Percentiles rank a stretch among this genome's conserved stretches.
These are phyloP conservation scores for Corylus avellana DNA, from an alignment of 306 rosid species.

Conservation along the genomic window DNA sequence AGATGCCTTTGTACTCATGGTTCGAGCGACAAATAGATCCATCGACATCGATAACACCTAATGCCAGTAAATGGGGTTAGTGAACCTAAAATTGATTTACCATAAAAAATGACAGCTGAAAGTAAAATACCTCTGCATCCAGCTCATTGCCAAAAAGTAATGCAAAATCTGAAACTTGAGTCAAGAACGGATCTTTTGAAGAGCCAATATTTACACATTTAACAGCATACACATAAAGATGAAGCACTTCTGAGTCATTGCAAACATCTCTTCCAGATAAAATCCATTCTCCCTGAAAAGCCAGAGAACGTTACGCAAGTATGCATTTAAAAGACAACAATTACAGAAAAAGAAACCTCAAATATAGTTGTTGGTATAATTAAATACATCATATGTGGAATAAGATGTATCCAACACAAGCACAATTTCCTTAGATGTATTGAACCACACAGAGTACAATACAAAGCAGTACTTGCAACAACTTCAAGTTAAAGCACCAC, in stretches of 20 bases:
- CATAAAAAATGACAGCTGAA: conserved; percentile 17
- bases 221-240: conserved; percentile 73
- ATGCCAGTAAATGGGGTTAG: conserved; percentile 26
- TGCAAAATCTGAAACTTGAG: conserved; percentile 90
- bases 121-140: conserved; percentile 96
- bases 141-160: conserved; percentile 90
- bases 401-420: background rate
- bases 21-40: conserved; percentile 99
- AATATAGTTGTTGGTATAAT: background rate
- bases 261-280: conserved; percentile 78
- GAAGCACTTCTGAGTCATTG: conserved; percentile 49
- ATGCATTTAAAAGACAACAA: background rate
- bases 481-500: background rate
- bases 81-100: conserved; percentile 14
- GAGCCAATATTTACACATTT: conserved; percentile 69
- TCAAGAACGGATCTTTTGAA: conserved; percentile 91
- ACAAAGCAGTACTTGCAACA: background rate
- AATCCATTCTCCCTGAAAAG: conserved; percentile 95
- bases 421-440: background rate
- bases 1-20: conserved; percentile 96
- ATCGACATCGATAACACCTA: conserved; percentile 99
- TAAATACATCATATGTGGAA: background rate
- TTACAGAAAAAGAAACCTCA: background rate
- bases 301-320: conserved; percentile 28
- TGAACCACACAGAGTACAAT: background rate